These are phyloP conservation scores for Lathyrus oleraceus DNA, from an alignment of 306 rosid species.

Conservation along the genomic window DNA sequence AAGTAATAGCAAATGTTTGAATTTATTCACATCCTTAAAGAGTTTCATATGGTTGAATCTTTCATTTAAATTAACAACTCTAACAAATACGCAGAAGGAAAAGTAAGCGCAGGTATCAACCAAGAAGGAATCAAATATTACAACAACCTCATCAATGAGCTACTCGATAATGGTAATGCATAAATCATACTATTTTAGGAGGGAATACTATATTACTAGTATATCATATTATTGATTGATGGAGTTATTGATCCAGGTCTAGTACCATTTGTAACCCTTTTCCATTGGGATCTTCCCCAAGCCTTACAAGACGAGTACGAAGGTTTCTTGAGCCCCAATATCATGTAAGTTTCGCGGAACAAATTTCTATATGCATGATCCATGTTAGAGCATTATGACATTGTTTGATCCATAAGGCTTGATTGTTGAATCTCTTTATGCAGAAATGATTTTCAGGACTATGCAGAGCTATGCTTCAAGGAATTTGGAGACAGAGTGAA, in stretches of 20 bases:
- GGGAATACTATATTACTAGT: too few species aligned
- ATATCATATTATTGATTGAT: neutral
- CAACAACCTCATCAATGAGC: conserved; percentile 62
- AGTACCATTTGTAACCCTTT: conserved; percentile 42
- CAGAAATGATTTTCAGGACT: too few species aligned
- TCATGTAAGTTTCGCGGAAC: conserved; percentile 24
- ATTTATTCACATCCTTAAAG: neutral
- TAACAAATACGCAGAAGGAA: conserved; percentile 50
- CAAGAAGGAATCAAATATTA: conserved; percentile 58
- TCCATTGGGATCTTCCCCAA: conserved; percentile 49
- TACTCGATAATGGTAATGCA: conserved; percentile 50
- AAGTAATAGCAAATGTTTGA: conserved; percentile 43
- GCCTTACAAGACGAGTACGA: conserved; percentile 38
- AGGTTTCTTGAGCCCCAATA: conserved; percentile 39
- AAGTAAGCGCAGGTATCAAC: conserved; percentile 56
- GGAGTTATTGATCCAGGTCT: too few species aligned
- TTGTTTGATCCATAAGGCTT: too few species aligned
- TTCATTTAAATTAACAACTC: neutral
- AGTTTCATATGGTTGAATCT: conserved; percentile 14
- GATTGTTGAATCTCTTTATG: too few species aligned
- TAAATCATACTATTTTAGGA: neutral
- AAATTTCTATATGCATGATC: neutral
- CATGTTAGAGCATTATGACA: neutral
- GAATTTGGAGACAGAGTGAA: too few species aligned
- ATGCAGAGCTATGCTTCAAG: too few species aligned